Percentiles rank a stretch among this genome's conserved stretches.
phyloP scores from a whole-genome alignment of 2,329 filamentous ascomycete genomes.

The Sporothrix protearum region DNA sequence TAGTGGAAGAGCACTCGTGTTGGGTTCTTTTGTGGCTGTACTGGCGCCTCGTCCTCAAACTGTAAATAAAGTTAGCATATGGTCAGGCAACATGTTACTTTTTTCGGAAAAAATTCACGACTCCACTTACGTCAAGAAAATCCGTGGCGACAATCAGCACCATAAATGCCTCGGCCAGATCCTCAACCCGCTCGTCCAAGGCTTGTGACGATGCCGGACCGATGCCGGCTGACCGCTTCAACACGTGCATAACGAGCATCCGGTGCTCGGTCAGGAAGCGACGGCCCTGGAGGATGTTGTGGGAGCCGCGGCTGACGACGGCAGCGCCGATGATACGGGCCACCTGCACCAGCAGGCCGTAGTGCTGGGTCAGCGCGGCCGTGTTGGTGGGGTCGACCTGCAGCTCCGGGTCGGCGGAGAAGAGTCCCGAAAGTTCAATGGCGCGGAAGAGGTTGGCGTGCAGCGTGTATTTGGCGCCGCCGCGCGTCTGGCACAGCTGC shows the following conservation, averaged over 20 bases:
- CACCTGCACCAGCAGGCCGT: conserved; percentile 74
- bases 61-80: conserved; percentile 11
- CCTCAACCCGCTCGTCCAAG: conserved; percentile 62
- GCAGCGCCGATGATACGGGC: conserved; percentile 78
- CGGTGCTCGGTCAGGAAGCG: conserved; percentile 80
- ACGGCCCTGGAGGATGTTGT: conserved; percentile 77
- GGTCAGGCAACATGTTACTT: neutral
- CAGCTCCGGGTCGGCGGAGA: conserved; percentile 86
- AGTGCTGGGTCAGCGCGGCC: conserved; percentile 69
- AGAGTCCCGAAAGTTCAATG: conserved; percentile 77
- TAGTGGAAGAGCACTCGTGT: conserved; percentile 43
- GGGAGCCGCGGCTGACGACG: conserved; percentile 73
- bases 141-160: conserved; percentile 76
- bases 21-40: conserved; percentile 34
- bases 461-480: conserved; percentile 82
- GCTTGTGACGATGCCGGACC: conserved; percentile 33
- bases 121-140: conserved; percentile 72
- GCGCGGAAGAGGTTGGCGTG: conserved; percentile 84
- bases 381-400: conserved; percentile 57
- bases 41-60: conserved; percentile 43
- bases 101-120: no score
- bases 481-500: conserved; percentile 75
- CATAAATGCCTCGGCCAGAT: conserved; percentile 81
- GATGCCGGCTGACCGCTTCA: conserved; percentile 84
- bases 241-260: conserved; percentile 77